A percentile compares a stretch with the other conserved stretches of the same genome.
phyloP scores from a whole-genome alignment of 257 asterid genomes.

The Fraxinus pennsylvanica region DNA sequence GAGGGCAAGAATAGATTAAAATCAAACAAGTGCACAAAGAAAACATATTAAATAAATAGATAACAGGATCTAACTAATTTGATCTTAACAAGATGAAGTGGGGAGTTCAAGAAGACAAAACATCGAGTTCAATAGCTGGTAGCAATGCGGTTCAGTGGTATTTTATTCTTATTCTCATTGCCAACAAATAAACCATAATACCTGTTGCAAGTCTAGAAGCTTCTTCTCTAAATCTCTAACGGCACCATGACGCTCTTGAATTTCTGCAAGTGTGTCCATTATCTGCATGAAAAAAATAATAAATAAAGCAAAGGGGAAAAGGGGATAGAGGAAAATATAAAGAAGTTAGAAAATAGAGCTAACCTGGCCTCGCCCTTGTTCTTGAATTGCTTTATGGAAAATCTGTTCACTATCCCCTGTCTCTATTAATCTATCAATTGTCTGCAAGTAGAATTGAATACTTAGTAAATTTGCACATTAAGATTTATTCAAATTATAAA shows the following conservation, averaged over 20 bases:
- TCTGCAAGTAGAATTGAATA: conserved; percentile 47
- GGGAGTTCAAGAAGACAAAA: neutral
- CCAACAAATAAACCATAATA: conserved; percentile 23
- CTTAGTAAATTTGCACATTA: conserved; percentile 14
- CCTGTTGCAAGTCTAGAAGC: conserved; percentile 99
- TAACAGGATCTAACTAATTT: neutral
- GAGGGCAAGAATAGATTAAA: neutral
- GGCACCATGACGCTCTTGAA: conserved; percentile 99
- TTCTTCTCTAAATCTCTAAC: conserved; percentile 92
- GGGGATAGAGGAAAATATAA: neutral
- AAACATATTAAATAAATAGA: no score
- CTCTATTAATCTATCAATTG: conserved; percentile 88
- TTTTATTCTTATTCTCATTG: neutral
- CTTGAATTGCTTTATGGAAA: conserved; percentile 88
- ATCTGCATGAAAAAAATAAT: conserved; percentile 48
- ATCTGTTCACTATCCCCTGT: conserved; percentile 97
- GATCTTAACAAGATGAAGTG: neutral
- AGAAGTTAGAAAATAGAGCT: conserved; percentile 20
- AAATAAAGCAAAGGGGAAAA: conserved; percentile 4
- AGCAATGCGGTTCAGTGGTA: neutral
- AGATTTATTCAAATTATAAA: conserved; percentile 2
- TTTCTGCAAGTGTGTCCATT: conserved; percentile 97
- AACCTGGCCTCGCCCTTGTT: conserved; percentile 99
- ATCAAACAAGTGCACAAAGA: neutral
- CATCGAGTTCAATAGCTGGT: neutral